Evolutionary conservation across 148 eudicot genomes (phyloP), one percentile per base, ranked within the genome.

Genomic region (Cornus kousa): DNA sequence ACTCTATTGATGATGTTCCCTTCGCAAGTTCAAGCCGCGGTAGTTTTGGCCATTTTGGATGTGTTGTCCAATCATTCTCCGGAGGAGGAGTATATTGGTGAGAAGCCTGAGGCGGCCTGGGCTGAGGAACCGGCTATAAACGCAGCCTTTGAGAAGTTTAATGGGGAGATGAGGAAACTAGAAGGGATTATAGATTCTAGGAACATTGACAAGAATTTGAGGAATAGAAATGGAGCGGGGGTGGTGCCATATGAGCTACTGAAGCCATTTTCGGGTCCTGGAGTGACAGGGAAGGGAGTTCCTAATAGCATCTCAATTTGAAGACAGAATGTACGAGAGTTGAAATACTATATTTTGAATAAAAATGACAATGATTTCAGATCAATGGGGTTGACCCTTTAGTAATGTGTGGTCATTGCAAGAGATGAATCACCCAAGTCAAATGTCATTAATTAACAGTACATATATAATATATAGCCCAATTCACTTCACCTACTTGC

Each of bases 1-100:
- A 74, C 24, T 2, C 68, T 90, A 19, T 70, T 90, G 43, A 3
- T 77, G 23, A 79, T 88, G 23, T 86, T 92, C 24, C 93, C 96
- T 4, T 83, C 96, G 7, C 86, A 88, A 64, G 48, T 80, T 23
- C 93, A 92, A 78, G 96, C 90, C 5, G 83, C 89, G 3, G 81
- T 9, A 75, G 80, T 92, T 0, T 87, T 90, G 91, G 85, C 89
- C 0, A 69, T 88, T 46, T 71, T 92, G 74, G 89, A 78, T 31
- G 90, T 91, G 39, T 39, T 91, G 50, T 90, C 95, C 1, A 85
- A 43, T 68, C 91, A 91, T 79, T 88, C 93, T 0, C 88, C 91
- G 0, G 91, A 91, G n/a, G 95, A 91, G 75, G 95, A 91, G 85
- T 91, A 92, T 1, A 79, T 92, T n/a, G 96, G 93, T 17, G 85